Conservation (phyloP, 352 stramenopile genomes). For the Globisporangium irregulare region DNA sequence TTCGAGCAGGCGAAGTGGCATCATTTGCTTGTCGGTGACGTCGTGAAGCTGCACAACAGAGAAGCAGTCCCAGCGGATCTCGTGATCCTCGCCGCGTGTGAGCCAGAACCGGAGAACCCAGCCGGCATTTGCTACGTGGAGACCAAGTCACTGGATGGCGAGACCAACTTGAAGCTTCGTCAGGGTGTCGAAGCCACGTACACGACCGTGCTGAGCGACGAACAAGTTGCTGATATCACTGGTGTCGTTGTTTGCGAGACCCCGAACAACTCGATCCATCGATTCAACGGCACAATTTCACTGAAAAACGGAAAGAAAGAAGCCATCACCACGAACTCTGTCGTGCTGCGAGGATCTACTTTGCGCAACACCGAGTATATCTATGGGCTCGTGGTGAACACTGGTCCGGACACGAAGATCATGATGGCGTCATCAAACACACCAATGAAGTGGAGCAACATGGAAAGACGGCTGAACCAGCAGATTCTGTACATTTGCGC, state of each 20-base stretch:
- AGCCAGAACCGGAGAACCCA: constrained; percentile 65
- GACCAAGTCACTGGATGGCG: constrained; percentile 92
- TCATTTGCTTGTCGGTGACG: constrained; percentile 79
- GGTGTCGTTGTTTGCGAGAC: constrained; percentile 75
- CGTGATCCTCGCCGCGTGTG: constrained; percentile 79
- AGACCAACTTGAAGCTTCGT: constrained; percentile 92
- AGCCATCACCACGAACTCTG: constrained; percentile 69
- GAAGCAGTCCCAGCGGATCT: constrained; percentile 86
- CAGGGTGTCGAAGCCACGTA: constrained; percentile 80
- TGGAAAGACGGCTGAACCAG: constrained; percentile 75
- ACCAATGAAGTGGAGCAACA: constrained; percentile 88
- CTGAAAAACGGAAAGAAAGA: constrained; percentile 59
- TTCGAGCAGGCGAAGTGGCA: constrained; percentile 80
- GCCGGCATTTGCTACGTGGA: constrained; percentile 89
- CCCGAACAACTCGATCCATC: constrained; percentile 90
- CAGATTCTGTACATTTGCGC: constrained; percentile 85
- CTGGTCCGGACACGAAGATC: constrained; percentile 86
- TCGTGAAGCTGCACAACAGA: constrained; percentile 89
- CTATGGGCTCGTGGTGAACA: constrained; percentile 91
- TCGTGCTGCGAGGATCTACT: constrained; percentile 86
- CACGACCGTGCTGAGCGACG: constrained; percentile 52
- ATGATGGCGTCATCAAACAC: constrained; percentile 83
- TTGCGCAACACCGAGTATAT: constrained; percentile 92
- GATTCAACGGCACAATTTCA: constrained; percentile 86
- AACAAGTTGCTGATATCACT: constrained; percentile 42